Conservation (phyloP, 192 early-diverging fungal species). For the Linnemannia hyalina region DNA sequence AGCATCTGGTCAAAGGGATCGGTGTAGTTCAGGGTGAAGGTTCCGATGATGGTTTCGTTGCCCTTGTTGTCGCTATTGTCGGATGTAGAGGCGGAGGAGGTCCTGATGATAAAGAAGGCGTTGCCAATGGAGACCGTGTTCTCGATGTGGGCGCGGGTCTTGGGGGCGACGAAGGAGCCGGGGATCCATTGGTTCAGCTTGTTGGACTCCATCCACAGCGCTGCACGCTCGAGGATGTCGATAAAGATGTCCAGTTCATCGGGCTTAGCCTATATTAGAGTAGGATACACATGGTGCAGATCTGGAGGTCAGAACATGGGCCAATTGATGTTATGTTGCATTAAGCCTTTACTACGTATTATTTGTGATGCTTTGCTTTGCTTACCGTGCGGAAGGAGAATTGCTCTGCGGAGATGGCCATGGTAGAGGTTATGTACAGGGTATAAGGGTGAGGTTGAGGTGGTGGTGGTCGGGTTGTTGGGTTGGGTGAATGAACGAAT, state of each 20-base stretch:
- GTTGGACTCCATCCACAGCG: constrained; percentile 51
- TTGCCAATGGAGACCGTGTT: constrained; percentile 48
- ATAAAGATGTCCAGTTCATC: constrained; percentile 50
- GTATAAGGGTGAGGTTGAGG: not conserved
- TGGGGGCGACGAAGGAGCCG: constrained; percentile 44
- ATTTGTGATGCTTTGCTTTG: not conserved
- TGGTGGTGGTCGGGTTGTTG: not conserved
- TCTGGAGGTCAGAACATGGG: not conserved
- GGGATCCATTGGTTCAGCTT: constrained; percentile 54
- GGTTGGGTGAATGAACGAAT: not conserved
- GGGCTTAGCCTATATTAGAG: constrained; percentile 15
- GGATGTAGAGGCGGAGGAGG: not conserved
- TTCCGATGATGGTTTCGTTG: constrained; percentile 44
- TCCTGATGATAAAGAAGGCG: constrained; percentile 45
- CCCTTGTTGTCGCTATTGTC: not conserved
- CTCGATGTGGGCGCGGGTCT: constrained; percentile 50
- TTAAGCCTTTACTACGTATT: not conserved
- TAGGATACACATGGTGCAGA: not conserved
- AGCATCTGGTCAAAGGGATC: constrained; percentile 55
- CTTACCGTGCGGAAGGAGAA: constrained; percentile 43
- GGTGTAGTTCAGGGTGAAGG: constrained; percentile 49
- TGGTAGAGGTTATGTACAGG: not conserved
- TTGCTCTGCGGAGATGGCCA: constrained; percentile 32
- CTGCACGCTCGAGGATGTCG: constrained; percentile 52
- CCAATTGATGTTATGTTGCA: not conserved